phyloP scores from a whole-genome alignment of 345 rosid species.

The Xanthoceras sorbifolium region DNA sequence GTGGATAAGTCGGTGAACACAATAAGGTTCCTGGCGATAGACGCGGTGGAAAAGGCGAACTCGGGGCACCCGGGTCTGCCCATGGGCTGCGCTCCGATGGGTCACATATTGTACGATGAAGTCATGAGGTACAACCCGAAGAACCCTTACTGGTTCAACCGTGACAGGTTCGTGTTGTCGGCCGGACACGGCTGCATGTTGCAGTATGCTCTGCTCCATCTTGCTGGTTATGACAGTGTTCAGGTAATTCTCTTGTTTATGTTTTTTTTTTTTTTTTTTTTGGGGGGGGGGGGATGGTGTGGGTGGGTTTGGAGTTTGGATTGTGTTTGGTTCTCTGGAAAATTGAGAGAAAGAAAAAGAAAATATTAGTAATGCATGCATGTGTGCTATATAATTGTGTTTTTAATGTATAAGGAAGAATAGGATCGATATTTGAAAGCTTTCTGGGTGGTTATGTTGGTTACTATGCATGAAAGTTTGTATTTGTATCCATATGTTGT shows the following conservation, averaged over 20 bases:
- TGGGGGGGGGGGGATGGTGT: too few relatives aligned
- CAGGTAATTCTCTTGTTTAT: slow-evolving; percentile 26
- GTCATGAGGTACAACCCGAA: slow-evolving; percentile 89
- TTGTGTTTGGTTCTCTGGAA: background rate
- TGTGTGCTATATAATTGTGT: too few relatives aligned
- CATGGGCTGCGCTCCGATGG: slow-evolving; percentile 98
- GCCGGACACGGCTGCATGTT: slow-evolving; percentile 98
- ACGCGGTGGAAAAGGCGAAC: slow-evolving; percentile 94
- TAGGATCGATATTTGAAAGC: too few relatives aligned
- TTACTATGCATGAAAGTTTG: too few relatives aligned
- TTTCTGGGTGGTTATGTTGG: too few relatives aligned
- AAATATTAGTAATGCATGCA: background rate
- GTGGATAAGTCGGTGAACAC: slow-evolving; percentile 81
- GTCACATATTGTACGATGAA: slow-evolving; percentile 87
- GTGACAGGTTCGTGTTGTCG: slow-evolving; percentile 90
- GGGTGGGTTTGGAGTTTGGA: background rate
- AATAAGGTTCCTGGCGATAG: slow-evolving; percentile 80
- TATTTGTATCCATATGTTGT: too few relatives aligned
- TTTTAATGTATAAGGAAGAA: too few relatives aligned
- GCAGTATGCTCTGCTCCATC: slow-evolving; percentile 91
- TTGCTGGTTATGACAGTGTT: slow-evolving; percentile 93
- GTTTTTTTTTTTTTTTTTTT: background rate
- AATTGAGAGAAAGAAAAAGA: background rate
- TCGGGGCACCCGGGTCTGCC: slow-evolving; percentile 97
- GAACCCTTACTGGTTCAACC: slow-evolving; percentile 96